Base-by-base conservation (phyloP, 352 stramenopile genomes). In the Pythium pectinolyticum region DNA sequence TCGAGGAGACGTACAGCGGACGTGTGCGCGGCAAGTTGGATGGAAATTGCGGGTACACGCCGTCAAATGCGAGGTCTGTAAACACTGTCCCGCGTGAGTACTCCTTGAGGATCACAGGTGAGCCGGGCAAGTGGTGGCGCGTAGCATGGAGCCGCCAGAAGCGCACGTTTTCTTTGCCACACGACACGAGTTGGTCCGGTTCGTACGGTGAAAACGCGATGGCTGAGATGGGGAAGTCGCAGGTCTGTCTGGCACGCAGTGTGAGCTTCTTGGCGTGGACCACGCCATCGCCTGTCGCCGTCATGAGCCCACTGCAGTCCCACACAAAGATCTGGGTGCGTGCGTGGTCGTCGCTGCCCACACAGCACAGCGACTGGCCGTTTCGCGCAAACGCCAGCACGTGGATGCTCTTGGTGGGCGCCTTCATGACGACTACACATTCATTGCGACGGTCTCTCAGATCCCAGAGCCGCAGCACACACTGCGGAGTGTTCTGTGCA, bases 111-210 rank as follows among this genome's bases (percentile, higher is more conserved):
- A 96, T 86, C 15, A 95, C 88, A 2, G 90, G 89, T 19, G 74
- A 89, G 1, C 87, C 89, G 0, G 82, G 80, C 10, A 97, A 73
- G 46, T 96, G 75, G 14, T 72, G 56, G 3, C 61, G 67, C 67
- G 60, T 74, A 4, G 41, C 72, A 51, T 67, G 64, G 7, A 96
- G 60, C 6, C 90, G 87, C 90, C 89, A 98, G 51, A 97, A 97
- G 2, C 91, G 86, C n/a, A 97, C 73, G 69, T 97, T 98, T 59
- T 98, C 90, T 17, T 84, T 82, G 5, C 92, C 92, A 62, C 89
- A 97, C 2, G 87, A 95, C 17, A 98, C 84, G 8, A 98, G 78
- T 32, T 92, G 80, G 20, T 80, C 74, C 1, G 53, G 17, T 20
- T 96, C 89, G 54, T 95, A 97, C 0, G 88, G 88, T 1, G 88